phyloP scores from a whole-genome alignment of 2,329 filamentous ascomycete species.

The Coniosporium tulheliwenetii region DNA sequence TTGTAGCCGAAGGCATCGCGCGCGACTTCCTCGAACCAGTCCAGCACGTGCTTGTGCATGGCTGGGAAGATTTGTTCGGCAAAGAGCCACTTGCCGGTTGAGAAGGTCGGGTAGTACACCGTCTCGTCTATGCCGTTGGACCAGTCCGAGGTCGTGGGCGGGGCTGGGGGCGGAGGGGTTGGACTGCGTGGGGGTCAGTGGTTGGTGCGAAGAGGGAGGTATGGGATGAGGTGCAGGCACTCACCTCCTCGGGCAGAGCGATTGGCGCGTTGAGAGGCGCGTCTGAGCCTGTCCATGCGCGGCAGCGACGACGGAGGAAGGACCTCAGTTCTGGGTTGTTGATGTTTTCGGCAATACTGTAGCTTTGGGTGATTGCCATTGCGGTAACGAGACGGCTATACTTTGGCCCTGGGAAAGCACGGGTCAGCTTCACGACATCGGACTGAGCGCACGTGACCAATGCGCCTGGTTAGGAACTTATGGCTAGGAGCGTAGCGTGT shows the following conservation, averaged over 20 bases:
- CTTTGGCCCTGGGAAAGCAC: neutral
- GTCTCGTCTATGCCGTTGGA: constrained; percentile 7
- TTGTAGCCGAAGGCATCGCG: constrained; percentile 20
- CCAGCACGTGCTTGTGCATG: constrained; percentile 37
- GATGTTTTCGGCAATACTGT: constrained; percentile 9
- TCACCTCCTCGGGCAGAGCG: neutral
- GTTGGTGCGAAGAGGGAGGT: no score
- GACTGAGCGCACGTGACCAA: neutral
- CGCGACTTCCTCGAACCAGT: constrained; percentile 46
- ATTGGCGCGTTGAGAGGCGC: constrained; percentile 9
- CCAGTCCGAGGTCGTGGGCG: constrained; percentile 5
- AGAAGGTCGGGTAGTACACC: constrained; percentile 47
- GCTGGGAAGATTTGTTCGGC: constrained; percentile 47
- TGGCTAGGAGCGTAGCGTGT: constrained; percentile 1
- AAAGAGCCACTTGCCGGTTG: constrained; percentile 44
- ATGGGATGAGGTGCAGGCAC: no score
- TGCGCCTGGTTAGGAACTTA: neutral
- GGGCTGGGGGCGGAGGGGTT: no score
- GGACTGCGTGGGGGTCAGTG: no score
- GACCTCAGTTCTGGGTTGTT: constrained; percentile 9
- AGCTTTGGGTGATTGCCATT: constrained; percentile 15
- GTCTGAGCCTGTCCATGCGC: constrained; percentile 15
- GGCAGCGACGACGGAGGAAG: constrained; percentile 16
- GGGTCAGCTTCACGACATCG: neutral
- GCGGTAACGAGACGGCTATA: constrained; percentile 6